Evolutionary conservation across 2,329 filamentous ascomycete species (phyloP).

Genomic region (Didymella sp.): DNA sequence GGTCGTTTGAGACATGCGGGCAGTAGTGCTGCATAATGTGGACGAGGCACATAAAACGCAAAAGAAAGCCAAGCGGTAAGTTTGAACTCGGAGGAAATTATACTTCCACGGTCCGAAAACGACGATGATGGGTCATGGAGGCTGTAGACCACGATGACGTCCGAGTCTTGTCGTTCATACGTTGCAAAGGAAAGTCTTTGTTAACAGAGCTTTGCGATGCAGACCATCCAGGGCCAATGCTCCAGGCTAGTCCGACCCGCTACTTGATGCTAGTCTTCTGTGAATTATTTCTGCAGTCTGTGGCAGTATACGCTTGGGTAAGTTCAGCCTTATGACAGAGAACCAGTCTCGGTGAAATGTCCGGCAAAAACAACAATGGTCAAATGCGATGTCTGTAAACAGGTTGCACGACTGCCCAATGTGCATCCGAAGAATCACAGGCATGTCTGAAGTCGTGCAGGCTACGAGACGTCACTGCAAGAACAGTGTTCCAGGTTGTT

Average conservation of each 20-base stretch:
- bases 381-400: background rate
- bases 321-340: background rate
- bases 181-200: background rate
- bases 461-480: slow-evolving; percentile 30
- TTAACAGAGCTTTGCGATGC: too few species aligned
- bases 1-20: slow-evolving; percentile 7
- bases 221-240: too few species aligned
- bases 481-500: slow-evolving; percentile 37
- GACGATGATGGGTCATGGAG: background rate
- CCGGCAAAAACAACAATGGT: background rate
- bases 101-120: background rate
- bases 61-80: background rate
- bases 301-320: background rate
- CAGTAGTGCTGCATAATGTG: background rate
- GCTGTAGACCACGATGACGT: too few species aligned
- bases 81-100: background rate
- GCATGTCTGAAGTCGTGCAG: slow-evolving; percentile 5
- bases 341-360: background rate
- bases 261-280: too few species aligned
- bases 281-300: background rate
- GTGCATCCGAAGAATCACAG: background rate
- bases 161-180: background rate
- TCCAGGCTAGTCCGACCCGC: too few species aligned
- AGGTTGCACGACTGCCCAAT: background rate
- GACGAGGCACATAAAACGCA: background rate